Evolutionary conservation across 345 rosid genomes (phyloP).

Genomic region (Schrenkiella parvula): DNA sequence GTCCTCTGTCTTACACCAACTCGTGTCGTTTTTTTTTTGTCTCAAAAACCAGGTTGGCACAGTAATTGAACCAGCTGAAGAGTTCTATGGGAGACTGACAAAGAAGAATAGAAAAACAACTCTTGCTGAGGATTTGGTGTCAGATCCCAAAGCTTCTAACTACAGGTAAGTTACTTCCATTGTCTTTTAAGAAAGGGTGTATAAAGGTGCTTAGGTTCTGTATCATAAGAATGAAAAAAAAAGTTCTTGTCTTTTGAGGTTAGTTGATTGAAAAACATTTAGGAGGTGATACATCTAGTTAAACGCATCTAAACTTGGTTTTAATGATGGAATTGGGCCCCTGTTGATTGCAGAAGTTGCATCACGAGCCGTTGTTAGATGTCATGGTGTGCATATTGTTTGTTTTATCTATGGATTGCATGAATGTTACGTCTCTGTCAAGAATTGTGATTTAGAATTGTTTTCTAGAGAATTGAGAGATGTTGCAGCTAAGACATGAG

Average conservation of each 20-base stretch:
- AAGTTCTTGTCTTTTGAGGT: background rate
- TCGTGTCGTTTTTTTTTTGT: background rate
- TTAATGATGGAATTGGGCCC: background rate
- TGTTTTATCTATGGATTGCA: background rate
- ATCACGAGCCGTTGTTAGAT: background rate
- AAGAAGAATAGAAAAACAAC: constrained; percentile 82
- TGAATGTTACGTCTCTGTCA: background rate
- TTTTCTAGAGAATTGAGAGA: background rate
- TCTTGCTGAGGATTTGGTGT: constrained; percentile 80
- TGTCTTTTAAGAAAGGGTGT: background rate
- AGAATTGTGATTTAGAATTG: background rate
- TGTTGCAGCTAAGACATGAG: background rate
- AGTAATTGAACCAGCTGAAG: constrained; percentile 63
- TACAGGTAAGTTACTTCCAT: constrained; percentile 53
- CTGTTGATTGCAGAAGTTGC: background rate
- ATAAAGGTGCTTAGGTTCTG: background rate
- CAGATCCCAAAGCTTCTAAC: constrained; percentile 44
- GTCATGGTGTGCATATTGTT: background rate
- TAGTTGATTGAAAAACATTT: background rate
- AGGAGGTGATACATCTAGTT: background rate
- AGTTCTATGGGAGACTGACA: constrained; percentile 59
- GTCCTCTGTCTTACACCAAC: background rate
- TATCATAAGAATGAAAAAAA: background rate
- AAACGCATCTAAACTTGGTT: background rate
- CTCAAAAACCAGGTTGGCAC: constrained; percentile 63